Evolutionary conservation across 2,329 filamentous ascomycete genomes (phyloP).

Genomic region (Alternaria viburni): DNA sequence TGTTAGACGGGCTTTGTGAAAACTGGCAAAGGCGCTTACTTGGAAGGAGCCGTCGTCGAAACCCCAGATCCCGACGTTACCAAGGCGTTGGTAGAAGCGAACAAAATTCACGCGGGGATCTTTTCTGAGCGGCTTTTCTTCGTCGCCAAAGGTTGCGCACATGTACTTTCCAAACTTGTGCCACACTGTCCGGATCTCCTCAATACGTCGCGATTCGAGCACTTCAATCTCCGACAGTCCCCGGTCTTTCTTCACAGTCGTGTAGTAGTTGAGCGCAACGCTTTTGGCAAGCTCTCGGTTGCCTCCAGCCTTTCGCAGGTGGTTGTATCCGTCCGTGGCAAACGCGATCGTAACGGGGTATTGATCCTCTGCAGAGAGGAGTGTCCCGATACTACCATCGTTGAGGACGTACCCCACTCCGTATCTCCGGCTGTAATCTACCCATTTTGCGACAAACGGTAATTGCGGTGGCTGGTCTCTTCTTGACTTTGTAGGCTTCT

Average conservation of each 20-base stretch:
- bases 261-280: conserved; percentile 71
- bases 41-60: conserved; percentile 82
- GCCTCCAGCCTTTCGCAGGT: conserved; percentile 72
- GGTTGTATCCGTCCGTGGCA: conserved; percentile 72
- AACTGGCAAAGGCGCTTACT: conserved; percentile 52
- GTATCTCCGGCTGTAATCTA: conserved; percentile 88
- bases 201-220: conserved; percentile 62
- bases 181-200: conserved; percentile 64
- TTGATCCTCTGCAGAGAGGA: conserved; percentile 55
- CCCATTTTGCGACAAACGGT: conserved; percentile 75
- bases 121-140: conserved; percentile 56
- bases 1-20: conserved; percentile 4
- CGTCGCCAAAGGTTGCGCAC: conserved; percentile 53
- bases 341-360: conserved; percentile 73
- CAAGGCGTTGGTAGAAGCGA: conserved; percentile 81
- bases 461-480: conserved; percentile 60
- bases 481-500: conserved; percentile 42
- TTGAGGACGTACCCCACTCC: conserved; percentile 84
- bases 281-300: conserved; percentile 54
- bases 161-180: conserved; percentile 78
- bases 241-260: conserved; percentile 67
- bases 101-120: conserved; percentile 63
- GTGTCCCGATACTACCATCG: conserved; percentile 78
- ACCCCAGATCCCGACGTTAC: conserved; percentile 81
- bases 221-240: conserved; percentile 70